Evolutionary conservation across 2,329 filamentous ascomycete genomes (phyloP).

Genomic region (Blastomyces parvus): DNA sequence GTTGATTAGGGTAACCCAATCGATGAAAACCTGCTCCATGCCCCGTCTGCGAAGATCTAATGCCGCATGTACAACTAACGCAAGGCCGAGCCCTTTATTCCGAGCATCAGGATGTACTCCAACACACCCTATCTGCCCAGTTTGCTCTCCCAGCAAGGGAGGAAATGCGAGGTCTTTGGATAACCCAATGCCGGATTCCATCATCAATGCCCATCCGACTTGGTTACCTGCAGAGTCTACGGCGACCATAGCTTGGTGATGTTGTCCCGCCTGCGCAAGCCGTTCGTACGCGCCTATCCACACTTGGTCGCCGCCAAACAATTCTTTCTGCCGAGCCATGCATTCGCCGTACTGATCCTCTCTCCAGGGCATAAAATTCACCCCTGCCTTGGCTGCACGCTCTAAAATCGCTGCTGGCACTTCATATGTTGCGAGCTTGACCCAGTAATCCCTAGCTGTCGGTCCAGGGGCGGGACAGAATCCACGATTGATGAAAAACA

Average conservation of each 20-base stretch:
- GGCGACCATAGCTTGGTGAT: constrained; percentile 36
- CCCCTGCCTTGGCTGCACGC: constrained; percentile 20
- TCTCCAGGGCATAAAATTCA: constrained; percentile 14
- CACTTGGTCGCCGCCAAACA: constrained; percentile 22
- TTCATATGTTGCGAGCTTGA: constrained; percentile 30
- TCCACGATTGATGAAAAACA: constrained; percentile 38
- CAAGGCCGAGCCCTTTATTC: constrained; percentile 34
- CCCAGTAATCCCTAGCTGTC: constrained; percentile 33
- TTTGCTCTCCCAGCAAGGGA: constrained; percentile 31
- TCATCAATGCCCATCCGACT: constrained; percentile 41
- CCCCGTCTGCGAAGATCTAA: constrained; percentile 36
- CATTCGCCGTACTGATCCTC: constrained; percentile 14
- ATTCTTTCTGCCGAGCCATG: constrained; percentile 13
- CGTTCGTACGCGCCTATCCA: constrained; percentile 36
- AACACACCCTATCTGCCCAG: constrained; percentile 38
- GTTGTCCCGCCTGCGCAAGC: constrained; percentile 28
- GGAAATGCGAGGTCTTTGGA: constrained; percentile 35
- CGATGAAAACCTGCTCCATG: constrained; percentile 37
- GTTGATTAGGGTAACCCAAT: constrained; percentile 36
- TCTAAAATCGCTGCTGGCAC: constrained; percentile 28
- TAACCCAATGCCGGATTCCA: constrained; percentile 25
- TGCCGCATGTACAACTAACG: constrained; percentile 36
- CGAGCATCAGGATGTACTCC: constrained; percentile 34
- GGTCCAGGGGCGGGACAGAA: constrained; percentile 23
- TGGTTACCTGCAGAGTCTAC: constrained; percentile 31